Percentiles rank a stretch among this genome's conserved stretches.
Conservation (phyloP, 2,329 filamentous ascomycete genomes). For the Cordyceps tenuipes region DNA sequence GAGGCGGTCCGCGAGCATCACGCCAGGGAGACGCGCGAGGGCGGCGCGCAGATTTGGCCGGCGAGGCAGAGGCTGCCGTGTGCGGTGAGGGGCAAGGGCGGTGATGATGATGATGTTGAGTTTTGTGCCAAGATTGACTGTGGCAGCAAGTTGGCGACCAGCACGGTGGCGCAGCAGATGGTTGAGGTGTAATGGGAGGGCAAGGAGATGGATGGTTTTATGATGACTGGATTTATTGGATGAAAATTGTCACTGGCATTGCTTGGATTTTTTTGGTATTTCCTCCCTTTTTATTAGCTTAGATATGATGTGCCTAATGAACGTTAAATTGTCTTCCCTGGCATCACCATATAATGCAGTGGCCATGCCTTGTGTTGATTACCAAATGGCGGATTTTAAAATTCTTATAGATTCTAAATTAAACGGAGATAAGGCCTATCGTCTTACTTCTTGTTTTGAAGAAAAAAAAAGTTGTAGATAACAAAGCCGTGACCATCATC, state of each 20-base stretch:
- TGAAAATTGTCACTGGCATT: background rate
- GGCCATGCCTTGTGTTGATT: no score
- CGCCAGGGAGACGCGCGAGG: conserved; percentile 33
- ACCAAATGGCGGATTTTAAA: no score
- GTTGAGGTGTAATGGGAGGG: conserved; percentile 16
- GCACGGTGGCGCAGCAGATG: conserved; percentile 14
- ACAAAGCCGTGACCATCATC: background rate
- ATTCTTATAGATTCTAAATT: no score
- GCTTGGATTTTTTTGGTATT: no score
- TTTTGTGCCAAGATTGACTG: conserved; percentile 30
- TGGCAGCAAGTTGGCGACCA: conserved; percentile 17
- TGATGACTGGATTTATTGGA: background rate
- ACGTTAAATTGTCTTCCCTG: no score
- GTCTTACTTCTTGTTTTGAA: no score
- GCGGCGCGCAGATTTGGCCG: conserved; percentile 43
- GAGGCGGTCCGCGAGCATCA: conserved; percentile 39
- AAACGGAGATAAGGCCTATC: no score
- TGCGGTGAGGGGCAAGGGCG: background rate
- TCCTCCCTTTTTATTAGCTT: no score
- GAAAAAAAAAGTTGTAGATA: background rate
- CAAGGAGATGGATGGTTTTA: no score
- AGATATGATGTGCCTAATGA: no score
- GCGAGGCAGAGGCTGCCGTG: conserved; percentile 31
- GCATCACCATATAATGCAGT: no score
- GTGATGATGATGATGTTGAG: conserved; percentile 21